phyloP scores from a whole-genome alignment of 2,329 filamentous ascomycete species.

The Knoxdaviesia proteae region DNA sequence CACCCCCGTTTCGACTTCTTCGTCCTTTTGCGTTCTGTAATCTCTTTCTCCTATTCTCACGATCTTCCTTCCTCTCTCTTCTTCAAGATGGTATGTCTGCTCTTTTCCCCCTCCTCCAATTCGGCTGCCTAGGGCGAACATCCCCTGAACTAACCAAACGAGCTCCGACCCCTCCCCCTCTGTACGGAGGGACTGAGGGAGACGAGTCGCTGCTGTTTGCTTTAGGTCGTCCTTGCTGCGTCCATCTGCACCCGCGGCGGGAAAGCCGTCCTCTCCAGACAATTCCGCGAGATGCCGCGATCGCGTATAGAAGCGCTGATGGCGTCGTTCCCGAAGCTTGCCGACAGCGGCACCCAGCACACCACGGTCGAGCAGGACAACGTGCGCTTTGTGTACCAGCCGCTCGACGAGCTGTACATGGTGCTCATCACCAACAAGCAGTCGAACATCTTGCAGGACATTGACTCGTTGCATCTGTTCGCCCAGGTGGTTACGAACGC shows the following conservation, averaged over 20 bases:
- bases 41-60: too few relatives aligned
- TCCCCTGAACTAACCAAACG: too few relatives aligned
- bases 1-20: too few relatives aligned
- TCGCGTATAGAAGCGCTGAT: conserved; percentile 92
- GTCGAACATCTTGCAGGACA: conserved; percentile 98
- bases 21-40: too few relatives aligned
- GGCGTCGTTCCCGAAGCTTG: conserved; percentile 92
- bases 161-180: too few relatives aligned
- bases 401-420: conserved; percentile 97
- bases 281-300: conserved; percentile 94
- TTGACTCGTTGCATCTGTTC: conserved; percentile 93
- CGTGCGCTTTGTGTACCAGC: conserved; percentile 98
- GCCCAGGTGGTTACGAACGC: conserved; percentile 93
- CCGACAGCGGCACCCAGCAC: conserved; percentile 88
- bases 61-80: too few relatives aligned
- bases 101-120: too few relatives aligned
- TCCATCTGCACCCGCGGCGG: conserved; percentile 97
- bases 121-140: too few relatives aligned
- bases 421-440: conserved; percentile 98
- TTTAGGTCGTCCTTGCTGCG: conserved; percentile 87
- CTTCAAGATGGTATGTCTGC: too few relatives aligned
- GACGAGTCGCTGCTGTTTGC: conserved; percentile 7
- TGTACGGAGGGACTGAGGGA: too few relatives aligned
- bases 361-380: conserved; percentile 98
- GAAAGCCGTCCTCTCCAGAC: conserved; percentile 92